These are phyloP conservation scores for Fusarium heterosporum DNA, from an alignment of 2,329 filamentous ascomycete species.

Conservation along the genomic window DNA sequence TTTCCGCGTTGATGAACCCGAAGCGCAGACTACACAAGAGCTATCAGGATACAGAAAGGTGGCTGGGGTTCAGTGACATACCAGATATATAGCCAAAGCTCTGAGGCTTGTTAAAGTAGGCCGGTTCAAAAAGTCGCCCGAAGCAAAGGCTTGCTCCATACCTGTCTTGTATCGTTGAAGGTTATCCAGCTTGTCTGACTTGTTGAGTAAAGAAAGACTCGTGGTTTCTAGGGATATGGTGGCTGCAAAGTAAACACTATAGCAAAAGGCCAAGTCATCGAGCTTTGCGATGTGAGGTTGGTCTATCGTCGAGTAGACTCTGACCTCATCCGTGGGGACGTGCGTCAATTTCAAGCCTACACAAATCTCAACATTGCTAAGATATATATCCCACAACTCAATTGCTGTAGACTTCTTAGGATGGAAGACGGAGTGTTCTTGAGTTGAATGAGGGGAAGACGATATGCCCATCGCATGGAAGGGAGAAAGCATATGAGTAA, in stretches of 20 bases:
- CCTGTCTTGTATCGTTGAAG: neutral
- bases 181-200: neutral
- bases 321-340: conserved; percentile 4
- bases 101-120: conserved; percentile 3
- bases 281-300: neutral
- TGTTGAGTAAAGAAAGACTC: too few relatives aligned
- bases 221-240: neutral
- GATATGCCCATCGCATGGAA: neutral
- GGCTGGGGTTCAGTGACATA: neutral
- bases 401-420: neutral
- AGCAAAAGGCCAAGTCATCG: conserved; percentile 12
- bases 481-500: accelerated
- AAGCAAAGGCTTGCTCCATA: conserved; percentile 1
- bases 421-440: neutral
- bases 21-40: neutral
- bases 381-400: neutral
- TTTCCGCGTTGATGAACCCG: conserved; percentile 9
- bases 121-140: neutral
- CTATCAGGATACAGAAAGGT: accelerated
- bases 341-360: conserved; percentile 2
- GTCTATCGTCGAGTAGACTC: conserved; percentile 1
- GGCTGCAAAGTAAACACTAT: conserved; percentile 6
- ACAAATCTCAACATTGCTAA: neutral
- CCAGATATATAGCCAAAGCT: conserved; percentile 10
- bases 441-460: neutral